phyloP scores from a whole-genome alignment of 805 yeast species.

The Komagataella pastoris region DNA sequence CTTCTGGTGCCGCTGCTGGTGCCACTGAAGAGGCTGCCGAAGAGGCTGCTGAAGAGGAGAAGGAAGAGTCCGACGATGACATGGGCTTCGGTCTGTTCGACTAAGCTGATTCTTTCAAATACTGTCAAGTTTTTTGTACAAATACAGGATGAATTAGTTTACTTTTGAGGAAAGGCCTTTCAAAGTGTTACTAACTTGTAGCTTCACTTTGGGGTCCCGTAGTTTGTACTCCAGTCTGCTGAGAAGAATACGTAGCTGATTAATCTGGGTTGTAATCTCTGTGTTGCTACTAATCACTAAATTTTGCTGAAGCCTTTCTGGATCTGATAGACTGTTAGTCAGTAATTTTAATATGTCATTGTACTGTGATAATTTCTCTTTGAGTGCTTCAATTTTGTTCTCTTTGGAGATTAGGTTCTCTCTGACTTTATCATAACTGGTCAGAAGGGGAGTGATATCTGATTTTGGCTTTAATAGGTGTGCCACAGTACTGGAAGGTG shows the following conservation, averaged over 20 bases:
- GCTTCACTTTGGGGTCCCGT: background rate
- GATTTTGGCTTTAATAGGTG: slow-evolving; percentile 1
- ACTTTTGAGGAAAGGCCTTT: background rate
- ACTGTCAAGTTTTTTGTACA: background rate
- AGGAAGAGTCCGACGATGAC: slow-evolving; percentile 53
- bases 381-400: slow-evolving; percentile 4
- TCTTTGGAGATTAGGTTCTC: slow-evolving; percentile 7
- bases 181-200: background rate
- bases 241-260: slow-evolving; percentile 8
- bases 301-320: slow-evolving; percentile 9
- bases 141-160: background rate
- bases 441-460: slow-evolving; percentile 5
- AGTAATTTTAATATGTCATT: slow-evolving; percentile 3
- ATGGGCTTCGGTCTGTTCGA: slow-evolving; percentile 52
- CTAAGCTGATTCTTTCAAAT: slow-evolving; percentile 8
- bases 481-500: background rate
- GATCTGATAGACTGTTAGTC: background rate
- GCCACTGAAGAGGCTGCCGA: slow-evolving; percentile 61
- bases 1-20: slow-evolving; percentile 60
- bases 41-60: slow-evolving; percentile 57
- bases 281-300: slow-evolving; percentile 11
- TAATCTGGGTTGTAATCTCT: slow-evolving; percentile 8
- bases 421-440: slow-evolving; percentile 10
- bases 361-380: slow-evolving; percentile 9
- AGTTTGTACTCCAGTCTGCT: slow-evolving; percentile 7